Base-by-base conservation (phyloP, 2,329 filamentous ascomycete species). In the Ascochyta pisi region DNA sequence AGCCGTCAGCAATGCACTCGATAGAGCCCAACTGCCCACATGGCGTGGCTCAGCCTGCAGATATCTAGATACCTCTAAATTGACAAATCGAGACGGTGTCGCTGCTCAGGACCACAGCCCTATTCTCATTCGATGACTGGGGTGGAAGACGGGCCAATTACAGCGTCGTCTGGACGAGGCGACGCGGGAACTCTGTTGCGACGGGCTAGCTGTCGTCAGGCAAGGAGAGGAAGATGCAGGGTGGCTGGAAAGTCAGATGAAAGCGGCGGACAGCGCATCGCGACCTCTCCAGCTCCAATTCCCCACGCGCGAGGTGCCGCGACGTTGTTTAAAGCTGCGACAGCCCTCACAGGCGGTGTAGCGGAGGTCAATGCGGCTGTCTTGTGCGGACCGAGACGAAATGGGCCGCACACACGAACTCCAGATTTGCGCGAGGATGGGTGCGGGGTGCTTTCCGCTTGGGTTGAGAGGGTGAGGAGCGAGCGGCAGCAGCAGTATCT, bases 321-420 rank as follows among this genome's bases (percentile, higher is more conserved):
- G 66, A 73, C 63, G 70, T 66, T 64, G 64, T 68, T 41, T 47
- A 56, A 56, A 51, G 53, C 48, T 51, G 48, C 43, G 47, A 56
- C 53, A 72, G 64, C 70, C 66, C 54, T 64, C 63, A 65, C 68
- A 74, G 73, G 74, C 73, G 73, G 74, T 76, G 74, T 71, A 64
- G 60, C 60, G 26, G 63, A 63, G 71, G 73, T 74, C 71, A 73
- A 67, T 74, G 73, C 73, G 67, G 68, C 61, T 68, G 62, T 70
- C 67, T 64, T 65, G 58, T 56, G 46, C 62, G 55, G 63, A 50
- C 62, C 69, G 67, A 68, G 66, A 68, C 63, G 63, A 63, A 63
- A 50, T 59, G 51, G 63, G 64, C 60, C 59, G 62, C 62, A 57
- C 61, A 62, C 54, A 50, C 39, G 45, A 50, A 46, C 61, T 58